These are phyloP conservation scores for Auricularia cornea DNA, from an alignment of 768 basidiomycete genomes.

Conservation along the genomic window DNA sequence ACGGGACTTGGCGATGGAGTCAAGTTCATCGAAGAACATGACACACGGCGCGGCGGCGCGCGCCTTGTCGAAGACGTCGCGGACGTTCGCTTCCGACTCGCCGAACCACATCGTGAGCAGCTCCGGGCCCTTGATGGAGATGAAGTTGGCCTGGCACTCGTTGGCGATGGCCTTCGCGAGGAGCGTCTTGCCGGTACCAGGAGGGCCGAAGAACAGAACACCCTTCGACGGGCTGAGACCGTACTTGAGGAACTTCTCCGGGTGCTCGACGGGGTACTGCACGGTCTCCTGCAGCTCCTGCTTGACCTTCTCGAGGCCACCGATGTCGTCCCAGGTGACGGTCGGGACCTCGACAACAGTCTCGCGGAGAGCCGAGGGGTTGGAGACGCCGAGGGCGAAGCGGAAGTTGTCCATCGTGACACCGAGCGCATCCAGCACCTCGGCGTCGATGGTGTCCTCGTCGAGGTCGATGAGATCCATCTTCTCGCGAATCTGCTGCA, in stretches of 20 bases:
- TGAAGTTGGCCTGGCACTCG: slow-evolving; percentile 99
- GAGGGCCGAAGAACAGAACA: slow-evolving; percentile 99
- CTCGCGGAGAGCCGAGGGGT: slow-evolving; percentile 97
- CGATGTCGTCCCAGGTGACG: slow-evolving; percentile 98
- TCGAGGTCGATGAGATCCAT: slow-evolving; percentile 96
- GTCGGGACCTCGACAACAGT: slow-evolving; percentile 99
- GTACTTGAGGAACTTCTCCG: slow-evolving; percentile 99
- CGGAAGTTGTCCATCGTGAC: slow-evolving; percentile 99
- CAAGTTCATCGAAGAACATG: slow-evolving; percentile 99
- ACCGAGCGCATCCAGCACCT: slow-evolving; percentile 96
- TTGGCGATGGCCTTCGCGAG: slow-evolving; percentile 99
- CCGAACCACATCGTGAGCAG: slow-evolving; percentile 99
- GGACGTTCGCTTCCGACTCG: slow-evolving; percentile 99
- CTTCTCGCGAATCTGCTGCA: slow-evolving; percentile 99
- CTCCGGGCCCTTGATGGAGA: slow-evolving; percentile 99
- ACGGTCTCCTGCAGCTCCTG: slow-evolving; percentile 98
- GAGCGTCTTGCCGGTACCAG: slow-evolving; percentile 99
- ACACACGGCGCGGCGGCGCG: slow-evolving; percentile 98
- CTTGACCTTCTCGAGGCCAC: slow-evolving; percentile 99
- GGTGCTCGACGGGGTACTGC: slow-evolving; percentile 99
- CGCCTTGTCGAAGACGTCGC: slow-evolving; percentile 99
- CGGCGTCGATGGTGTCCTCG: slow-evolving; percentile 98
- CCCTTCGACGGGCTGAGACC: slow-evolving; percentile 99
- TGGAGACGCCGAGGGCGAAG: slow-evolving; percentile 93
- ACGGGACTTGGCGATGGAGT: slow-evolving; percentile 97